These are phyloP conservation scores for Cryphonectria japonica DNA, from an alignment of 2,329 filamentous ascomycete genomes.

Conservation along the genomic window DNA sequence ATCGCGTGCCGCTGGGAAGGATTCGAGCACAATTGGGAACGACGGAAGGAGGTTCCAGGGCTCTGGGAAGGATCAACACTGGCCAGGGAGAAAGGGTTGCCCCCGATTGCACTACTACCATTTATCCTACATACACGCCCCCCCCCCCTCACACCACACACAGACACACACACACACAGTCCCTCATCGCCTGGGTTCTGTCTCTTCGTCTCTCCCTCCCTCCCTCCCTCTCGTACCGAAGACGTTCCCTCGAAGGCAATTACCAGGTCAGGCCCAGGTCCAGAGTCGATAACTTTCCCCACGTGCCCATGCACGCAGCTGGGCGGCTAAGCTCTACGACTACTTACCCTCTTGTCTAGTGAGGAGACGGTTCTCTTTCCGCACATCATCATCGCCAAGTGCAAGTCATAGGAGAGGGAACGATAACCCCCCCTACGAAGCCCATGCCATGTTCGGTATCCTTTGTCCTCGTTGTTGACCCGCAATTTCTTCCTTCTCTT, in stretches of 20 bases:
- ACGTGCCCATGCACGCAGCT: not conserved
- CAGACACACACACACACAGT: not conserved
- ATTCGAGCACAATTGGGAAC: constrained; percentile 1
- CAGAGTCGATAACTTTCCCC: not conserved
- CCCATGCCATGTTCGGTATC: not conserved
- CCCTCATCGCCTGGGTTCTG: not conserved
- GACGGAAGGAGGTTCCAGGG: not conserved
- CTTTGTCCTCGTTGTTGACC: not conserved
- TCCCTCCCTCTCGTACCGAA: not conserved
- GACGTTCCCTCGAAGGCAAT: not conserved
- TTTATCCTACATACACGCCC: not conserved
- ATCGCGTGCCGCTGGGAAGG: not conserved
- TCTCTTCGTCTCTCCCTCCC: not conserved
- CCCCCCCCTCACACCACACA: not conserved
- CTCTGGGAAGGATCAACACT: constrained; percentile 6
- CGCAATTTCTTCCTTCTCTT: not conserved
- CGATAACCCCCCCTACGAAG: not conserved
- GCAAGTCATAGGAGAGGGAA: not conserved
- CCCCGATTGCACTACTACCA: not conserved
- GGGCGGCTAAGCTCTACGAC: not conserved
- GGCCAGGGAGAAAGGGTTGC: not conserved
- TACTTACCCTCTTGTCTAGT: not conserved
- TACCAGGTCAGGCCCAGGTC: not conserved
- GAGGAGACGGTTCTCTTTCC: not conserved
- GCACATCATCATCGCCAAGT: not conserved